Conservation (phyloP, 208 protist species). For the Crithidia brevicula region DNA sequence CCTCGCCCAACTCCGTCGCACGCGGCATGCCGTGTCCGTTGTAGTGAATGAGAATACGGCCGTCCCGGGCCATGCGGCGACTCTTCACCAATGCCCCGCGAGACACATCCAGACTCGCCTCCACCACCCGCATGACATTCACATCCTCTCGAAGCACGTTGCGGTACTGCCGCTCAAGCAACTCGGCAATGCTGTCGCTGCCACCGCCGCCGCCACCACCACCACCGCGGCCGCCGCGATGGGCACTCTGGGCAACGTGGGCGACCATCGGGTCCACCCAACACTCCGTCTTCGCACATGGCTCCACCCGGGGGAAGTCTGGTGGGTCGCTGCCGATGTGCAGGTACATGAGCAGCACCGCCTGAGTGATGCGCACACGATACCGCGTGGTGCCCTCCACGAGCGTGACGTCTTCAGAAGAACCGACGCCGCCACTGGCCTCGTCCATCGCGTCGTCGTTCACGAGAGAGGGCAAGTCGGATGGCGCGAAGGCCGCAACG, state of each 20-base stretch:
- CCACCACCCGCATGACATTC: conserved; percentile 81
- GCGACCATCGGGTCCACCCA: conserved; percentile 95
- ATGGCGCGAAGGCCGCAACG: conserved; percentile 68
- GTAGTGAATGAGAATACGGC: conserved; percentile 98
- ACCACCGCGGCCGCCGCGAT: conserved; percentile 22
- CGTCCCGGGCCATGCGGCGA: conserved; percentile 83
- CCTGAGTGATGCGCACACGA: conserved; percentile 57
- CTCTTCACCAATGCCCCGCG: conserved; percentile 83
- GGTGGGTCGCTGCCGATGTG: conserved; percentile 98
- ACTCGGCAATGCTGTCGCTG: conserved; percentile 94
- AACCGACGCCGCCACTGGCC: conserved; percentile 14
- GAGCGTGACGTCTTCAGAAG: conserved; percentile 21
- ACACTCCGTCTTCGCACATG: conserved; percentile 96
- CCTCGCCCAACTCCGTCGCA: conserved; percentile 97
- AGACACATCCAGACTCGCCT: conserved; percentile 95
- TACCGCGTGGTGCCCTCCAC: conserved; percentile 27
- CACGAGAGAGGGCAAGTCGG: conserved; percentile 64
- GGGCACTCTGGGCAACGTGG: conserved; percentile 53
- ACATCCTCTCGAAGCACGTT: conserved; percentile 51
- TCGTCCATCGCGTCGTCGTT: conserved; percentile 47
- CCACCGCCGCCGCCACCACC: conserved; percentile 34
- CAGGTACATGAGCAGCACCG: conserved; percentile 95
- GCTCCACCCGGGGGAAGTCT: conserved; percentile 95
- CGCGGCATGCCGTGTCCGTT: conserved; percentile 99
- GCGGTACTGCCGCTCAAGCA: conserved; percentile 94